phyloP scores from a whole-genome alignment of 306 rosid species.

The Fagus sylvatica region DNA sequence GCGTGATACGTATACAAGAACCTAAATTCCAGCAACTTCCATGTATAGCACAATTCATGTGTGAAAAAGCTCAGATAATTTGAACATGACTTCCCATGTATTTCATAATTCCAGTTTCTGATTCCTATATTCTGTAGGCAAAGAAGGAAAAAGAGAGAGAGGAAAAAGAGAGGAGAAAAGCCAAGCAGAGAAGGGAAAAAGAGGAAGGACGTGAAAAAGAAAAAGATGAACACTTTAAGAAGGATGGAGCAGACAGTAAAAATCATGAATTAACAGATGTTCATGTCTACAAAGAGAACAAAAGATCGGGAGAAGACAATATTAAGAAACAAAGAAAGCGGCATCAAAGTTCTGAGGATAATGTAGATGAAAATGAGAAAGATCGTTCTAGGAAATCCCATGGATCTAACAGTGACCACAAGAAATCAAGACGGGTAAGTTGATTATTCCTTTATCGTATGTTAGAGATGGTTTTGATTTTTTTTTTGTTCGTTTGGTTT shows the following conservation, averaged over 20 bases:
- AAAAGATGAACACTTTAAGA: conserved; percentile 59
- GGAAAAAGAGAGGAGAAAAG: conserved; percentile 69
- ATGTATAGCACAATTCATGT: background rate
- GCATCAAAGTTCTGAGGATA: conserved; percentile 63
- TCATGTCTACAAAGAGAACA: conserved; percentile 55
- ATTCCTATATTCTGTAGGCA: conserved; percentile 47
- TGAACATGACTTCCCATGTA: background rate
- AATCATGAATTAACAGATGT: conserved; percentile 50
- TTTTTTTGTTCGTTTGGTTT: conserved; percentile 7
- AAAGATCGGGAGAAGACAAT: conserved; percentile 49
- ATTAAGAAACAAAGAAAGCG: conserved; percentile 59
- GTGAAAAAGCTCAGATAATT: background rate
- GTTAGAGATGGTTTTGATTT: conserved; percentile 5
- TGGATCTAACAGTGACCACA: conserved; percentile 61
- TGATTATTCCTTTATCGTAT: conserved; percentile 11
- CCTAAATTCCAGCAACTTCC: background rate
- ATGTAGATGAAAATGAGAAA: conserved; percentile 54
- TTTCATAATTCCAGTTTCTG: conserved; percentile 8
- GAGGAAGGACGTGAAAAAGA: conserved; percentile 66
- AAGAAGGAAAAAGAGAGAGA: conserved; percentile 84
- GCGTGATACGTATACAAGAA: background rate
- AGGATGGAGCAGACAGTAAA: conserved; percentile 63
- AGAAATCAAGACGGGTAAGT: conserved; percentile 75
- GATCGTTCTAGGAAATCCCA: conserved; percentile 70
- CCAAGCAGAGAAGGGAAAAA: conserved; percentile 70